Evolutionary conservation across 2,329 filamentous ascomycete species (phyloP).

Genomic region (Nigrospora sphaerica): DNA sequence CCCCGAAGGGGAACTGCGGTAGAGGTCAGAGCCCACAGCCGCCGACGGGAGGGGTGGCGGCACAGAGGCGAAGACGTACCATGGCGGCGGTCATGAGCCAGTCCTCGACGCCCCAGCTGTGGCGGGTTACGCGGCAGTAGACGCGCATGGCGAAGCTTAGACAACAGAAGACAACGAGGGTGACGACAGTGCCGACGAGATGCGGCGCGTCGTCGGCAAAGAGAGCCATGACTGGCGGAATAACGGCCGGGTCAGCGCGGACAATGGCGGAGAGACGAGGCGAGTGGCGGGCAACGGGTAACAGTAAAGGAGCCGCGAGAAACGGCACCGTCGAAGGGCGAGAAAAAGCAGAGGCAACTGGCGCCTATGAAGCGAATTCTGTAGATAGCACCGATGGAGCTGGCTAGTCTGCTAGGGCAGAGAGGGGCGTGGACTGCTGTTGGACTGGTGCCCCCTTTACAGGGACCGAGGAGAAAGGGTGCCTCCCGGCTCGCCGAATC

Average conservation of each 20-base stretch:
- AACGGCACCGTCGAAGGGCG: too few relatives aligned
- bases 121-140: slow-evolving; percentile 5
- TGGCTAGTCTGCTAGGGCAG: too few relatives aligned
- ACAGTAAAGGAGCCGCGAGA: too few relatives aligned
- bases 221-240: slow-evolving; percentile 5
- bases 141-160: slow-evolving; percentile 7
- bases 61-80: slow-evolving; percentile 1
- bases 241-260: not conserved
- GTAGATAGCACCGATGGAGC: too few relatives aligned
- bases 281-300: too few relatives aligned
- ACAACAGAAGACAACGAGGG: slow-evolving; percentile 6
- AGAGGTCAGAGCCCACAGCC: not conserved
- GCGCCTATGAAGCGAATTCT: too few relatives aligned
- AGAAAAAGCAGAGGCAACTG: too few relatives aligned
- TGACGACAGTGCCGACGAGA: slow-evolving; percentile 10
- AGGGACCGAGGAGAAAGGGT: too few relatives aligned
- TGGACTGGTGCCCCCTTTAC: too few relatives aligned
- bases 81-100: slow-evolving; percentile 9
- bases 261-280: too few relatives aligned
- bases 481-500: too few relatives aligned
- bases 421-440: too few relatives aligned
- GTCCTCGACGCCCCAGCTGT: slow-evolving; percentile 10
- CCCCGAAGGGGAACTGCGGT: slow-evolving; percentile 5
- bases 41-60: not conserved
- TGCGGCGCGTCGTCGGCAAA: slow-evolving; percentile 9